phyloP scores from a whole-genome alignment of 2,329 filamentous ascomycete genomes.

The Biscogniauxia mediterranea region DNA sequence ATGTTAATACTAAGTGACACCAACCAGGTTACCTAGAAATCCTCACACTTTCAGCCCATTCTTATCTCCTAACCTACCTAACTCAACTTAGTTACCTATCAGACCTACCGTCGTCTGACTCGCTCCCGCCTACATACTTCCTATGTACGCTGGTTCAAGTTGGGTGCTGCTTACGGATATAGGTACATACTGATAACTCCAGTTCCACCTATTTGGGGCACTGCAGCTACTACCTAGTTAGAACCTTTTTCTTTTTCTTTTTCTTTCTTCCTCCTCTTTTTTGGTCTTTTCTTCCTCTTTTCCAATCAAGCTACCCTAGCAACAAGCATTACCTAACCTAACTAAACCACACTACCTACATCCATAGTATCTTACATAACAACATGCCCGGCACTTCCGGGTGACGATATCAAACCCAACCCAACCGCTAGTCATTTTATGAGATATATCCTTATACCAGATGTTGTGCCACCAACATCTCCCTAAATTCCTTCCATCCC shows the following conservation, averaged over 20 bases:
- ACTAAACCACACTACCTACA: no score
- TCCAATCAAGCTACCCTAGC: neutral
- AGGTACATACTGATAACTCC: neutral
- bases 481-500: conserved; percentile 2
- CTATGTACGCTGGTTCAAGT: neutral
- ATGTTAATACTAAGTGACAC: neutral
- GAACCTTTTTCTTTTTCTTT: no score
- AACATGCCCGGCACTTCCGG: conserved; percentile 3
- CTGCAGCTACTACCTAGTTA: neutral
- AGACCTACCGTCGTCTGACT: neutral
- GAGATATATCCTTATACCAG: conserved; percentile 2
- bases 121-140: no score
- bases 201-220: neutral
- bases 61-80: neutral
- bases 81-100: no score
- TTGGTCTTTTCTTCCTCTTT: no score
- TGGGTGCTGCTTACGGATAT: neutral
- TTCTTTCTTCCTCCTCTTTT: no score
- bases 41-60: neutral
- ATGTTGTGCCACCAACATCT: conserved; percentile 12
- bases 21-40: neutral
- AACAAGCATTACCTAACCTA: neutral
- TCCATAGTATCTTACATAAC: no score
- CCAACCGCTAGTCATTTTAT: neutral
- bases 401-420: neutral